phyloP scores from a whole-genome alignment of 1,284 basidiomycete genomes.

The Cronartium quercuum region DNA sequence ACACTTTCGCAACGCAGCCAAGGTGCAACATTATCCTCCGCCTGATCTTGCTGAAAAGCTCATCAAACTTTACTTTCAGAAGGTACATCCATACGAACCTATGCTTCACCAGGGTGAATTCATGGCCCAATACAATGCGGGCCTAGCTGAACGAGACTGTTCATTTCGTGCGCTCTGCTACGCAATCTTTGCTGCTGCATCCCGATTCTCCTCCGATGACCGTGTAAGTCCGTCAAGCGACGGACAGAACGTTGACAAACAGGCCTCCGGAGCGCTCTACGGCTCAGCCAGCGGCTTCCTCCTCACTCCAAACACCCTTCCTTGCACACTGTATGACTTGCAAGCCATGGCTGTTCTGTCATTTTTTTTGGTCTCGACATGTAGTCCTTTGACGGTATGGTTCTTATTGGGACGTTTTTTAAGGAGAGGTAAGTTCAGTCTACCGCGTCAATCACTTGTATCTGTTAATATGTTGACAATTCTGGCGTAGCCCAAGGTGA shows the following conservation, averaged over 20 bases:
- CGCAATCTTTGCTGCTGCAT: slow-evolving; percentile 20
- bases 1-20: background rate
- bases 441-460: background rate
- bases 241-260: background rate
- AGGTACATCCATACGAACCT: slow-evolving; percentile 4
- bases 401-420: background rate
- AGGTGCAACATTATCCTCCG: background rate
- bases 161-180: slow-evolving; percentile 34
- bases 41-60: slow-evolving; percentile 5
- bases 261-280: slow-evolving; percentile 10
- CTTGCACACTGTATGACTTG: slow-evolving; percentile 18
- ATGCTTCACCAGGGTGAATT: slow-evolving; percentile 14
- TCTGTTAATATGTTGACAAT: background rate
- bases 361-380: background rate
- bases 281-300: background rate
- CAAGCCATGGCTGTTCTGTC: slow-evolving; percentile 20
- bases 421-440: slow-evolving; percentile 3
- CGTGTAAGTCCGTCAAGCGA: background rate
- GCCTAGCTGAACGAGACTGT: background rate
- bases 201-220: slow-evolving; percentile 19
- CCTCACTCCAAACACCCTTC: background rate
- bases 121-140: background rate
- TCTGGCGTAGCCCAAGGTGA: slow-evolving; percentile 8
- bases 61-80: slow-evolving; percentile 11
- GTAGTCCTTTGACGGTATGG: slow-evolving; percentile 26